Evolutionary conservation across 768 basidiomycete species (phyloP), one percentile per base, ranked within the genome.

Genomic region (Nevesoporus exiguus): DNA sequence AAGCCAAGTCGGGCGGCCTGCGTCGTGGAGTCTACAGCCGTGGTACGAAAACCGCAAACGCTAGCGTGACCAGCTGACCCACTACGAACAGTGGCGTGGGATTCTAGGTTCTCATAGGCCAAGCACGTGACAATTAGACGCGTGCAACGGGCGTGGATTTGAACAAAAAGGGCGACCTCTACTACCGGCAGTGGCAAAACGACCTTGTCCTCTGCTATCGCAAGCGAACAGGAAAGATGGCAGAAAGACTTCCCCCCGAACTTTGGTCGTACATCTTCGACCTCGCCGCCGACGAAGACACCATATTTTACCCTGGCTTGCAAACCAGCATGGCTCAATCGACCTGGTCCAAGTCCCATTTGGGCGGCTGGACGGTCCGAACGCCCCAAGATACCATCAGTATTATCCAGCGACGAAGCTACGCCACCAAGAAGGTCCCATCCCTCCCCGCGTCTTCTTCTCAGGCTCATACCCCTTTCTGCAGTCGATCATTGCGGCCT

Each of bases 231-330:
- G 8, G 27, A 29, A 29, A 29, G 4, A 29, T 29, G 69, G 66
- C 66, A 0, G 55, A 69, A 0, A 67, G 77, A 42, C 76, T 90
- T 3, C 88, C 88, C 3, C 78, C 80, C 8, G 88, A 91, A 72
- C 73, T 91, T 3, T 84, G 83, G 81, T 76, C 78, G 1, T 74
- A 81, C 43, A 86, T 90, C 7, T 90, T 90, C 62, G 79, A 85
- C 61, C 74, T 86, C 24, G 85, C 87, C 1, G 79, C 83, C 6
- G 84, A 86, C 48, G 86, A 89, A 61, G 83, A 86, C 58, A 73
- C 80, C n/a, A 76, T 89, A 31, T 82, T 86, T 57, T 79, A 81
- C 59, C 77, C 78, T 47, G 78, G 77, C 0, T 66, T 88, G 9
- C 86, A 85, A 7, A 85, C 81, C 0, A 73, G 75, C 47, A 78